Conservation (phyloP, 2,329 filamentous ascomycete species). For the Diplodia mutila region DNA sequence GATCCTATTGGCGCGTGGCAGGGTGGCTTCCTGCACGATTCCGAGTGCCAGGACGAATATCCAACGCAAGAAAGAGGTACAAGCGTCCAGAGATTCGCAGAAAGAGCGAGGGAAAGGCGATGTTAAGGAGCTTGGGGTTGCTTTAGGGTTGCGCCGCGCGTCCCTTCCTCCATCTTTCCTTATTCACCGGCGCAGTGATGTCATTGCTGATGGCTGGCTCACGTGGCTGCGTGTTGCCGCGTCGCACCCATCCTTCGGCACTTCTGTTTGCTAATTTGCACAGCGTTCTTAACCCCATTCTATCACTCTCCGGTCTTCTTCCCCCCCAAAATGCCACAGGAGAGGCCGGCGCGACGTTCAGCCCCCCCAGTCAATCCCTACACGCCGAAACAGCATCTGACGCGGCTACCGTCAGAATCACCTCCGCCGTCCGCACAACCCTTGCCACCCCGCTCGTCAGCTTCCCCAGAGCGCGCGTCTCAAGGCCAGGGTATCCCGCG, state of each 20-base stretch:
- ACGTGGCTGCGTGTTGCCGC: conserved; percentile 7
- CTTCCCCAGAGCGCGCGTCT: not conserved
- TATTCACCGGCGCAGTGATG: conserved; percentile 8
- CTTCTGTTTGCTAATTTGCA: not conserved
- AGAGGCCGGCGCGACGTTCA: not conserved
- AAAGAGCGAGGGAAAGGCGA: not conserved
- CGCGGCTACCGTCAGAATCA: not conserved
- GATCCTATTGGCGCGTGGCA: not conserved
- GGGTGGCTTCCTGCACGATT: not conserved
- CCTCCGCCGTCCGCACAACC: conserved; percentile 25
- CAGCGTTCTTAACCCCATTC: not conserved
- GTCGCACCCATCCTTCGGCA: not conserved
- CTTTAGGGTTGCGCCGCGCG: conserved; percentile 13
- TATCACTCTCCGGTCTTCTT: not conserved
- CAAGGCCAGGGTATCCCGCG: conserved; percentile 7
- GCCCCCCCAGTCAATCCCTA: not conserved
- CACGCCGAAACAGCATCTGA: conserved; percentile 5
- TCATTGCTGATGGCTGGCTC: conserved; percentile 4
- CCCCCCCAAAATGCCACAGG: not conserved
- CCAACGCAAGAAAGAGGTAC: not conserved
- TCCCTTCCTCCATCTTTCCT: conserved; percentile 8
- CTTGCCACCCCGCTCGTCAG: conserved; percentile 12
- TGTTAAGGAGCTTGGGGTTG: conserved; percentile 2
- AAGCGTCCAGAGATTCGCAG: not conserved
- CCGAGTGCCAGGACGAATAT: not conserved